These are phyloP conservation scores for Boletus sp. DNA, from an alignment of 1,284 basidiomycete genomes.

Conservation along the genomic window DNA sequence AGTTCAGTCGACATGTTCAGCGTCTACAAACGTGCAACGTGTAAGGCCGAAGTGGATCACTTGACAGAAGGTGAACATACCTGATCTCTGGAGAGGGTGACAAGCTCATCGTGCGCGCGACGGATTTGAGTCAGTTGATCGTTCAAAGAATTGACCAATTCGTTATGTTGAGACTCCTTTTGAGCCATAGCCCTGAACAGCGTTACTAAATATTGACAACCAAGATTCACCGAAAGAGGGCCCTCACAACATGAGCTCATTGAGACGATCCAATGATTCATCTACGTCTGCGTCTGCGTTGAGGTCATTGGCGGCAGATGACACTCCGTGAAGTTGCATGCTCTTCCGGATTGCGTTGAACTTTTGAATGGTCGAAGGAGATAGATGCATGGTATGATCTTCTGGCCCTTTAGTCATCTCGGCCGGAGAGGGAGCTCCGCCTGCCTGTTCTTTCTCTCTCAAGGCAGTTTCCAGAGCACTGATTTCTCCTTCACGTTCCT, in stretches of 20 bases:
- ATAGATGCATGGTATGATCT: slow-evolving; percentile 42
- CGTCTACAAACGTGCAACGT: slow-evolving; percentile 42
- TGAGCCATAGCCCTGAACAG: slow-evolving; percentile 82
- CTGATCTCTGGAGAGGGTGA: slow-evolving; percentile 76
- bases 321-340: slow-evolving; percentile 48
- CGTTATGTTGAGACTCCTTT: slow-evolving; percentile 84
- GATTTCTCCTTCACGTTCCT: slow-evolving; percentile 86
- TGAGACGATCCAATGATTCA: slow-evolving; percentile 69
- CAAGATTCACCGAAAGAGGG: slow-evolving; percentile 8
- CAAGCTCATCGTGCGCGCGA: slow-evolving; percentile 76
- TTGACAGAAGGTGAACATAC: slow-evolving; percentile 35
- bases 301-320: slow-evolving; percentile 24
- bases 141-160: slow-evolving; percentile 68
- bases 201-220: slow-evolving; percentile 5
- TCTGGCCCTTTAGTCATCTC: slow-evolving; percentile 16
- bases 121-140: slow-evolving; percentile 64
- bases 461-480: slow-evolving; percentile 67
- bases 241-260: slow-evolving; percentile 82
- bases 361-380: slow-evolving; percentile 64
- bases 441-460: slow-evolving; percentile 42
- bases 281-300: slow-evolving; percentile 48
- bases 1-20: slow-evolving; percentile 85
- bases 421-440: background rate
- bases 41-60: background rate
- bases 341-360: slow-evolving; percentile 67